Conservation (phyloP, 805 yeast species). For the Wickerhamiella galacta region DNA sequence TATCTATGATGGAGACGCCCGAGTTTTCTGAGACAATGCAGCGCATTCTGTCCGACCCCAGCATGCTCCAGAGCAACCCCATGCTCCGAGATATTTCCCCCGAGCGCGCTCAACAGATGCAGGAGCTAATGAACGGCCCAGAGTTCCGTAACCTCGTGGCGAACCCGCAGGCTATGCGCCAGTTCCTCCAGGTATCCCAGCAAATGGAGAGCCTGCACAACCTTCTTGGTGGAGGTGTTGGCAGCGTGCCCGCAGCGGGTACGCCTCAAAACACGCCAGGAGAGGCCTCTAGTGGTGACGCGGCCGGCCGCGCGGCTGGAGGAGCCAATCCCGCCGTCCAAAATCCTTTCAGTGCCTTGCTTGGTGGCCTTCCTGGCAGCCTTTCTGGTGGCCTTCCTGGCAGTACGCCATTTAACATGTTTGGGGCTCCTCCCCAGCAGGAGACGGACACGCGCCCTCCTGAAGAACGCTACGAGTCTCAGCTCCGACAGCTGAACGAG, state of each 20-base stretch:
- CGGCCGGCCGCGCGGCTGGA: conserved; percentile 16
- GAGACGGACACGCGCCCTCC: conserved; percentile 51
- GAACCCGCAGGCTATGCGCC: conserved; percentile 74
- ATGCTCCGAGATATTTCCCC: conserved; percentile 77
- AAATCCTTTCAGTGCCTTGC: conserved; percentile 5
- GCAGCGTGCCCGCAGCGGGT: conserved; percentile 10
- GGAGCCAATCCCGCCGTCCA: conserved; percentile 15
- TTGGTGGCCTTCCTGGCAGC: conserved; percentile 5
- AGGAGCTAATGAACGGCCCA: conserved; percentile 73
- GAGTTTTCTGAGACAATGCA: conserved; percentile 67
- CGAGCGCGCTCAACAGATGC: conserved; percentile 55
- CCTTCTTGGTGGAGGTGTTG: conserved; percentile 30
- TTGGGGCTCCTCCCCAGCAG: conserved; percentile 19
- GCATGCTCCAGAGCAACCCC: conserved; percentile 70
- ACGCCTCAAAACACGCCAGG: conserved; percentile 23
- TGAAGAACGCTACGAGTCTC: conserved; percentile 59
- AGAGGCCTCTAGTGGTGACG: conserved; percentile 15
- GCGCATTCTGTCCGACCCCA: conserved; percentile 22
- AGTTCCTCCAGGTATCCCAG: conserved; percentile 47
- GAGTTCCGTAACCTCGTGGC: conserved; percentile 61
- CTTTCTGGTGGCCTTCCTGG: conserved; percentile 25
- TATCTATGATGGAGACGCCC: conserved; percentile 65
- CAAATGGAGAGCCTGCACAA: conserved; percentile 29
- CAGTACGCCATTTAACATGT: conserved; percentile 9
- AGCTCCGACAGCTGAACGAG: conserved; percentile 59